Base-by-base conservation (phyloP, 2,329 filamentous ascomycete genomes). In the Zasmidium angulare region DNA sequence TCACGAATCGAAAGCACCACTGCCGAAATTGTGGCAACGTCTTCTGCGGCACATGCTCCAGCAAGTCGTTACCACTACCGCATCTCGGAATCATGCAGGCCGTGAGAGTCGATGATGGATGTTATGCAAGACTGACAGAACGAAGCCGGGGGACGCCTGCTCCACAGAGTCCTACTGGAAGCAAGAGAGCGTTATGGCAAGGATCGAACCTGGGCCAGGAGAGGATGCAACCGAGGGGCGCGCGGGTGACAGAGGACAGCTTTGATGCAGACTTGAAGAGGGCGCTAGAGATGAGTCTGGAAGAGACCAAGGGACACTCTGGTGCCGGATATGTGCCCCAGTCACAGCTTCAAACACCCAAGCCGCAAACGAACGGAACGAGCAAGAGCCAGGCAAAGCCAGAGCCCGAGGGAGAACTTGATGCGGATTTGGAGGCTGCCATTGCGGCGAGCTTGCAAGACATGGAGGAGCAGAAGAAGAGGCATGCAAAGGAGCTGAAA, bases 1-100 rank as follows among this genome's bases (percentile, higher is more conserved):
- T 99, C 72, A 99, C 93, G 57, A 99, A 99, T 75, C 88, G 95
- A 71, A 99, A 98, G 74, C 95, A 99, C 73, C 95, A 99, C 75
- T 99, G 95, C 72, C 88, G 95, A 66, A 99, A 99, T 75, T 99
- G 95, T 71, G 95, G 95, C 53, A 96, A 95, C 76, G 95, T 96
- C 70, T 99, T 99, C 74, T 96, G 96, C 72, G 91, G 93, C 65
- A 88, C 95, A 69, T 99, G 95, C 73, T 98, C 93, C 14, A 88
- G 86, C 79, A 98, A 98, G 78, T 86, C 84, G 21, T 83, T 96
- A 46, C 89, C 95, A 3, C 80, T 99, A 17, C 93, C 95, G 14
- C 95, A 98, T 73, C 84, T 99, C 14, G 95, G 95, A 62, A 98
- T 99, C 65, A 79, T 92, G 71, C 89, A 96, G 63, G 85, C 95